Conservation (phyloP, 108 stramenopile genomes). For the Conticribra weissflogii region DNA sequence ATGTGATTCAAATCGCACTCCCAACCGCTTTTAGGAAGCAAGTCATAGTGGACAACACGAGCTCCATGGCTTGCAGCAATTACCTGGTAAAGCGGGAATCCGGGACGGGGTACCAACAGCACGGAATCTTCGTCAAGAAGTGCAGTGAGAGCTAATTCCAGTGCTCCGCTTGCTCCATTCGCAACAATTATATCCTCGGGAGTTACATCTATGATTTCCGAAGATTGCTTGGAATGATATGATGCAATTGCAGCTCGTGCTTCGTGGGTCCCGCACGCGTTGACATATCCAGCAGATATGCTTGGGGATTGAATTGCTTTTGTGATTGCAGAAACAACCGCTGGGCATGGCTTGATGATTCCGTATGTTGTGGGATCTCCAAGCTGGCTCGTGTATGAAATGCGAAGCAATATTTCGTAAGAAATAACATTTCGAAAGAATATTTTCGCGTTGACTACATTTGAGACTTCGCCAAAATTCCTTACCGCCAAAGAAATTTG, state of each 20-base stretch:
- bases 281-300: conserved; percentile 72
- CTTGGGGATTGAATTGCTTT: conserved; percentile 32
- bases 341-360: conserved; percentile 62
- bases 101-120: conserved; percentile 88
- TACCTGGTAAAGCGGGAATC: conserved; percentile 92
- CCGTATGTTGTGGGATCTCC: conserved; percentile 85
- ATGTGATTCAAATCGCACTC: conserved; percentile 86
- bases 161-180: conserved; percentile 89
- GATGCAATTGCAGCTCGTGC: conserved; percentile 84
- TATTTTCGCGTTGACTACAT: too few relatives aligned
- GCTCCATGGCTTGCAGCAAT: conserved; percentile 89
- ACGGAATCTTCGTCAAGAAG: conserved; percentile 73
- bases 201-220: conserved; percentile 20
- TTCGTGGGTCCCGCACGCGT: conserved; percentile 72
- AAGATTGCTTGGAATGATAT: conserved; percentile 52
- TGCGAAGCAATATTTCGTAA: not conserved
- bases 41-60: conserved; percentile 73
- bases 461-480: too few relatives aligned
- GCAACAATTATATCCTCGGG: conserved; percentile 89
- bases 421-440: not conserved
- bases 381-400: conserved; percentile 40
- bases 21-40: conserved; percentile 80
- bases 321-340: conserved; percentile 61
- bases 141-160: conserved; percentile 82
- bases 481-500: conserved; percentile 88